These are phyloP conservation scores for Termitomyces sp. DNA, from an alignment of 768 basidiomycete genomes.

Conservation along the genomic window DNA sequence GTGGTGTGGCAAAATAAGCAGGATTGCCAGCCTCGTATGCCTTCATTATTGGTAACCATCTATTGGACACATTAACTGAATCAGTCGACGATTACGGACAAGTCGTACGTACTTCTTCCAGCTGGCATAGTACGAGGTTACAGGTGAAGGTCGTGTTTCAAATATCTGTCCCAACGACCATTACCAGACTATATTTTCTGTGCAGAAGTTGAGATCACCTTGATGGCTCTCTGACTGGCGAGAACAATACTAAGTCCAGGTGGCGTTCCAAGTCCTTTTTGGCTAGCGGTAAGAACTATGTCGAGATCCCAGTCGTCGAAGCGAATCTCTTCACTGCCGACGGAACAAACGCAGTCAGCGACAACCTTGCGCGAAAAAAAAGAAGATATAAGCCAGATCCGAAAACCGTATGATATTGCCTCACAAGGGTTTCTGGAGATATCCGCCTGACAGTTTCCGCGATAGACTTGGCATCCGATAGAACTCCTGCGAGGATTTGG, in stretches of 20 bases:
- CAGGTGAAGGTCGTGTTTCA: conserved; percentile 56
- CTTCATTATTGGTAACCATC: conserved; percentile 92
- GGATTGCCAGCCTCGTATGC: conserved; percentile 80
- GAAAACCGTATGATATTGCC: conserved; percentile 7
- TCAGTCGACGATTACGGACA: neutral
- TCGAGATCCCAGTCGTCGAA: conserved; percentile 95
- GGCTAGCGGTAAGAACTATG: conserved; percentile 78
- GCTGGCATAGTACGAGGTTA: conserved; percentile 79
- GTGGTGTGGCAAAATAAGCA: conserved; percentile 93
- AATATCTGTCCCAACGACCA: conserved; percentile 36
- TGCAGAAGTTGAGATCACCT: conserved; percentile 29
- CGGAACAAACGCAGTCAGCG: conserved; percentile 93
- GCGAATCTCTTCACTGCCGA: conserved; percentile 91
- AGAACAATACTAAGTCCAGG: conserved; percentile 88
- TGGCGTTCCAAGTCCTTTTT: conserved; percentile 91
- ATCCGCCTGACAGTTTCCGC: conserved; percentile 65
- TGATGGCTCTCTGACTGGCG: conserved; percentile 75
- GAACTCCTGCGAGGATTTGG: conserved; percentile 49
- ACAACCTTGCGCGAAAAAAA: conserved; percentile 45
- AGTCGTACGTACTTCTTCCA: conserved; percentile 65
- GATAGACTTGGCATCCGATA: conserved; percentile 78
- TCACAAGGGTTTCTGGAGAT: conserved; percentile 82
- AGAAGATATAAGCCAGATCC: conserved; percentile 1
- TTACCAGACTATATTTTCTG: neutral
- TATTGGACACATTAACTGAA: conserved; percentile 18